Base-by-base conservation (phyloP, 768 basidiomycete species). In the Russula earlei region DNA sequence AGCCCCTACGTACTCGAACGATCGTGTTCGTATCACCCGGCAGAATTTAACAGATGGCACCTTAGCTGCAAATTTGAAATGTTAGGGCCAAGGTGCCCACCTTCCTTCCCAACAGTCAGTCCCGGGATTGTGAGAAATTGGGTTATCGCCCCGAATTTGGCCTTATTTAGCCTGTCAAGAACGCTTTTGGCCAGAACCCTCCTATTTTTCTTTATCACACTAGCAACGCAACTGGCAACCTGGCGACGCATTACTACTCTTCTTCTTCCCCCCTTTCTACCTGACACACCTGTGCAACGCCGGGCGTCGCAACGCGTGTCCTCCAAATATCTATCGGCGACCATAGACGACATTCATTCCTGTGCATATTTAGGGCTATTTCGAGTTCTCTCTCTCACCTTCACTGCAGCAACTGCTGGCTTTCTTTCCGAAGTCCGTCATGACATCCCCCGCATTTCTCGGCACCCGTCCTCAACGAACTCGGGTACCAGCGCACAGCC, bases 401-500 rank as follows among this genome's bases (percentile, higher is more conserved):
- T n/a, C n/a, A 24, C 52, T 15, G n/a, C n/a, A 29, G n/a, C 22
- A 10, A n/a, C 38, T 22, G 3, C 34, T n/a, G 10, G 27, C 24
- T 8, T 36, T 20, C n/a, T 20, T 46, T n/a, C n/a, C n/a, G n/a
- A n/a, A 20, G 17, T n/a, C n/a, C n/a, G 34, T 8, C 29, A 54
- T 58, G 41, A 17, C 52, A 19, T 19, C 55, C 25, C 49, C 48
- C 14, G 14, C 42, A 31, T 19, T 44, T 31, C 41, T 54, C 20
- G 52, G 46, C 5, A 14, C 51, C 17, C 57, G 52, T 33, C 42
- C 57, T 11, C 46, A 37, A 36, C 57, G 47, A 19, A 31, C 20
- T 7, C 57, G 52, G 25, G 52, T 33, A 11, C 12, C 42, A 15
- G 33, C 40, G 25, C 24, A 58, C 24, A 54, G 27, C 54, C 78